Evolutionary conservation across 169 alveolate species (phyloP), one percentile per base, ranked within the genome.

Genomic region (Babesia ovis): DNA sequence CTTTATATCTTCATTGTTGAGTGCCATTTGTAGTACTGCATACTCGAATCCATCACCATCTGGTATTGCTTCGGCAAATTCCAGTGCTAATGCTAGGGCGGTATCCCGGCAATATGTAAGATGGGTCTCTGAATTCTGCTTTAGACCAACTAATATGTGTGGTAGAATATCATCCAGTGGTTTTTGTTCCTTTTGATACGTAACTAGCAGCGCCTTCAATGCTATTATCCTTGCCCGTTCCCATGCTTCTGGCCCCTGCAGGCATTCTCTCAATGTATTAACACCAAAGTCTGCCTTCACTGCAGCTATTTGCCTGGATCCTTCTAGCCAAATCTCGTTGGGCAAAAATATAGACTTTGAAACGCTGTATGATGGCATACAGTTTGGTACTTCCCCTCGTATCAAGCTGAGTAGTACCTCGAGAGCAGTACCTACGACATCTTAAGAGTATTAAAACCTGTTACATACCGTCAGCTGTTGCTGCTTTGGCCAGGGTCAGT

Each of bases 191-290:
- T 27, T 23, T 25, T 34, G 34, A 37, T 20, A 20, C n/a, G 20
- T 12, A 37, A 46, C 34, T 20, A 64, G 34, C 23, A 64, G 74
- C 45, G 74, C 62, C 3, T 48, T 25, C 20, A 64, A 61, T 25
- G 74, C 61, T 18, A 64, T 18, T 16, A 64, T 48, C 29, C 74
- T 14, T 23, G 74, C 43, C 5, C 74, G 42, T 50, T 64, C 62
- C 74, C 74, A 64, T 27, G 74, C 59, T 29, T 50, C 51, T 20
- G 74, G 62, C 22, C 54, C n/a, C 61, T 64, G 74, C 16, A 64
- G 61, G 20, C 74, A 46, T 8, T 32, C 74, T 20, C 62, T 12
- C 34, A 64, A 54, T 3, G 74, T 64, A 23, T 64, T 64, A 4
- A 39, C 62, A 25, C 74, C 74, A 1, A 64, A 12, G 18, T 46